These are phyloP conservation scores for Mycocentrospora acerina DNA, from an alignment of 2,329 filamentous ascomycete species.

Conservation along the genomic window DNA sequence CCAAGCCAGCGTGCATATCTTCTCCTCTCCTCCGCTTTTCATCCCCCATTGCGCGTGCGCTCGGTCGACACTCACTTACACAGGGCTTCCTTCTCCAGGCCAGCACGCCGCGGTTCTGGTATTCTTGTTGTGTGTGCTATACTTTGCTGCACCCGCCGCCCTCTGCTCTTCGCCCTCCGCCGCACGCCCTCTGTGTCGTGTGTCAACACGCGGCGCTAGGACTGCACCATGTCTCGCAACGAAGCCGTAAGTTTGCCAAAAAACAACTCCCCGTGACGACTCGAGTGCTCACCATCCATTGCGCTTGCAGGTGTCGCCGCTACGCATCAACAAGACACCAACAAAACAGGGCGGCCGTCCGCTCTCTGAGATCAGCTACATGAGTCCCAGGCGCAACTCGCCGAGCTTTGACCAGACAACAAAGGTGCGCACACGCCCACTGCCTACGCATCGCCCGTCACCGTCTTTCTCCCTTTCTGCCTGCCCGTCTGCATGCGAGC, in stretches of 20 bases:
- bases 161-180: conserved; percentile 7
- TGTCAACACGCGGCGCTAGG: conserved; percentile 1
- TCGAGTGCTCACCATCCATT: background rate
- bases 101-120: no score
- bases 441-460: background rate
- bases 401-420: conserved; percentile 79
- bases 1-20: conserved; percentile 16
- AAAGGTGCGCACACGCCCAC: conserved; percentile 57
- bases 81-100: conserved; percentile 11
- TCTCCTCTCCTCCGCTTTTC: conserved; percentile 29
- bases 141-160: conserved; percentile 18
- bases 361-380: conserved; percentile 84
- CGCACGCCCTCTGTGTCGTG: background rate
- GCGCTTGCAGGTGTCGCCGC: conserved; percentile 65
- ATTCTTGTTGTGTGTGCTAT: no score
- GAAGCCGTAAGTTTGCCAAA: conserved; percentile 40
- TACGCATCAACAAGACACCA: conserved; percentile 75
- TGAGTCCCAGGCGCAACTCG: conserved; percentile 85
- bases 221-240: conserved; percentile 42
- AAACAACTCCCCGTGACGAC: background rate
- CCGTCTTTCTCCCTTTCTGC: no score
- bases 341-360: conserved; percentile 64
- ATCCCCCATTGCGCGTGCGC: conserved; percentile 31
- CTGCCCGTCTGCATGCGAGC: no score
- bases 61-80: conserved; percentile 29